Conservation (phyloP, 208 protist genomes). For the Phytomonas serpens region DNA sequence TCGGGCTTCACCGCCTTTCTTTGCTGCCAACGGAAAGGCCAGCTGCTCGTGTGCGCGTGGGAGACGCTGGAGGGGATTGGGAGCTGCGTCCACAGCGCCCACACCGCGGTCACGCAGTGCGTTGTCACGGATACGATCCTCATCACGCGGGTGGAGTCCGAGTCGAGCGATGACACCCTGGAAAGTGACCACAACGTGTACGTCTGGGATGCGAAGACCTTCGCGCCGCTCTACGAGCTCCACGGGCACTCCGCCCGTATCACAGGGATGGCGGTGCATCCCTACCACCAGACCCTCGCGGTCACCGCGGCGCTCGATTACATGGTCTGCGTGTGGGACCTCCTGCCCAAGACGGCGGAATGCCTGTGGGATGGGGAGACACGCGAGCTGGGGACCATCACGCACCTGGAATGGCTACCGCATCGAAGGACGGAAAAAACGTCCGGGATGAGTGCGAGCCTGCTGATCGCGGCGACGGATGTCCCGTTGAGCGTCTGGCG, state of each 20-base stretch:
- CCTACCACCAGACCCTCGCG: constrained; percentile 23
- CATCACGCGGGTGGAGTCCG: constrained; percentile 52
- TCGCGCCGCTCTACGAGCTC: constrained; percentile 33
- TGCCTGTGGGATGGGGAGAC: neutral
- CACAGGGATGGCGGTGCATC: constrained; percentile 36
- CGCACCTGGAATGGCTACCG: constrained; percentile 1
- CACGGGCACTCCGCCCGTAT: constrained; percentile 51
- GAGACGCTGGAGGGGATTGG: constrained; percentile 29
- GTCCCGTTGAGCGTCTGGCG: neutral
- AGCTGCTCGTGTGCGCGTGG: constrained; percentile 62
- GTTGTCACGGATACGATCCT: constrained; percentile 29
- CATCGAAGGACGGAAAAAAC: constrained; percentile 11
- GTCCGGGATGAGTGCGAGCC: neutral
- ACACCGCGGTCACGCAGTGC: constrained; percentile 50
- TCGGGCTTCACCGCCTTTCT: constrained; percentile 19
- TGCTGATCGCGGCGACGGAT: constrained; percentile 1
- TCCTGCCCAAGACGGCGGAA: constrained; percentile 3
- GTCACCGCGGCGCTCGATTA: constrained; percentile 18
- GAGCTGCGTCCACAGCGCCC: constrained; percentile 29
- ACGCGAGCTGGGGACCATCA: neutral
- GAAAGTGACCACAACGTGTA: constrained; percentile 59
- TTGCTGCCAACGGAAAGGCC: constrained; percentile 56
- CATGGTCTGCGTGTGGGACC: constrained; percentile 5
- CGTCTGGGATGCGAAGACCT: constrained; percentile 42
- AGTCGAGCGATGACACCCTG: constrained; percentile 16